Evolutionary conservation across 2,329 filamentous ascomycete species (phyloP).

Genomic region (Xylaria sp.): DNA sequence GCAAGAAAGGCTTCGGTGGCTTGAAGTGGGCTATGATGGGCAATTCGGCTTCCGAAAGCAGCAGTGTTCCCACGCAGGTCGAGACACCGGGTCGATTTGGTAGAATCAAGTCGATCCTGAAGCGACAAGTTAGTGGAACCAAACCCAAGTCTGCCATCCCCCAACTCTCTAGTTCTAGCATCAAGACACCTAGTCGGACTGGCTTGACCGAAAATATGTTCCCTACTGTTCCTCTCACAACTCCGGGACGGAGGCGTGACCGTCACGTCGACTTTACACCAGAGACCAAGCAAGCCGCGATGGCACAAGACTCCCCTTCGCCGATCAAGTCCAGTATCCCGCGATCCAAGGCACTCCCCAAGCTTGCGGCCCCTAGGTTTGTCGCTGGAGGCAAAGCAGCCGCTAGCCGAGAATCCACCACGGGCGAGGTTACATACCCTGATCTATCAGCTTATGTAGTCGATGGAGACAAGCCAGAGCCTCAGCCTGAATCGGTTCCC

Average conservation of each 20-base stretch:
- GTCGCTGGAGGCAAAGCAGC: constrained; percentile 49
- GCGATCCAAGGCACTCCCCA: constrained; percentile 55
- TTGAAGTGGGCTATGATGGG: constrained; percentile 63
- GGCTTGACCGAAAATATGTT: constrained; percentile 62
- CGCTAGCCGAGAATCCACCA: constrained; percentile 41
- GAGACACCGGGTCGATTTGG: constrained; percentile 65
- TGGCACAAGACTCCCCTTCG: constrained; percentile 65
- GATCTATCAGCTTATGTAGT: constrained; percentile 59
- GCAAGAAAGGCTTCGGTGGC: constrained; percentile 46
- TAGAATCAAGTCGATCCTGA: constrained; percentile 69
- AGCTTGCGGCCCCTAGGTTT: constrained; percentile 50
- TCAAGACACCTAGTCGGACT: constrained; percentile 60
- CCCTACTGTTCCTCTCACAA: constrained; percentile 66
- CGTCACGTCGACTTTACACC: constrained; percentile 87
- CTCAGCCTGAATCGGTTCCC: constrained; percentile 57
- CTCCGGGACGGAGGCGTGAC: constrained; percentile 71
- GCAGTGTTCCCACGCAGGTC: constrained; percentile 50
- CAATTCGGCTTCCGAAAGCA: constrained; percentile 52
- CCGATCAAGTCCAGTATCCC: constrained; percentile 63
- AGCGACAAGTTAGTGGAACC: constrained; percentile 54
- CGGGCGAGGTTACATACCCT: constrained; percentile 61
- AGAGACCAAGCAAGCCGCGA: constrained; percentile 65
- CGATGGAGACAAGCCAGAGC: constrained; percentile 40
- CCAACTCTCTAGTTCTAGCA: constrained; percentile 53
- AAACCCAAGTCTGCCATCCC: constrained; percentile 62